A percentile compares a stretch with the other conserved stretches of the same genome.
These are phyloP conservation scores for Capillidium heterosporum DNA, from an alignment of 371 early-diverging fungal genomes.

Conservation along the genomic window DNA sequence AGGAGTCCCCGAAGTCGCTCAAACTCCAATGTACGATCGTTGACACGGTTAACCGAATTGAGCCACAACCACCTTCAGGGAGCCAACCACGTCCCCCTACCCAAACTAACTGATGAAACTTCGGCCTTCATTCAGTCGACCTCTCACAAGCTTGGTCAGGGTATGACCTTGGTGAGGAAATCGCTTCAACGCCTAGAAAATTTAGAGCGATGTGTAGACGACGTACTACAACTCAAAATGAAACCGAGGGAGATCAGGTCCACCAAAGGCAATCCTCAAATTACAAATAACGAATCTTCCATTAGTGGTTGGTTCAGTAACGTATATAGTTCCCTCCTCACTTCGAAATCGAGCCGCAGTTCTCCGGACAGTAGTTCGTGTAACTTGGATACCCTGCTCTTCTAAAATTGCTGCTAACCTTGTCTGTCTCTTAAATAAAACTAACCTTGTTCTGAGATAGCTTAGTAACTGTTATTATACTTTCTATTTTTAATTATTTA, in stretches of 20 bases:
- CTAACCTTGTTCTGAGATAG: too few species aligned
- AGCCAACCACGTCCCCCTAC: neutral
- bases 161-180: neutral
- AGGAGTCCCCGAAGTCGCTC: neutral
- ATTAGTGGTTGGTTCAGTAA: neutral
- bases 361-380: too few species aligned
- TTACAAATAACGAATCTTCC: neutral
- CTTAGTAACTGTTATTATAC: too few species aligned
- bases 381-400: too few species aligned
- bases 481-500: too few species aligned
- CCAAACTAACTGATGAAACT: neutral
- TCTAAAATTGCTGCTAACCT: too few species aligned
- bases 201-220: neutral
- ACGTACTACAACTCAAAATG: neutral
- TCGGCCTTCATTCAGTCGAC: neutral
- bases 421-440: too few species aligned
- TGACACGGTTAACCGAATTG: too few species aligned
- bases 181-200: neutral
- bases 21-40: neutral
- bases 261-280: too few species aligned
- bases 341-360: too few species aligned
- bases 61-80: neutral
- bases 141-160: slow-evolving; percentile 1
- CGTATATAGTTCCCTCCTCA: neutral
- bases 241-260: neutral